These are phyloP conservation scores for Helianthus annuus DNA, from an alignment of 129 eudicot species.

Conservation along the genomic window HanXRQr2.0-SUNRISE NC_035442.2:95705121-95705620, in stretches of 20 bases:
- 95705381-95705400: conserved; percentile 93
- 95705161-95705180: conserved; percentile 95
- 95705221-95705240: conserved; percentile 87
- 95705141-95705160: conserved; percentile 80
- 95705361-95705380: conserved; percentile 99
- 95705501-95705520: not conserved
- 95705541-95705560: too few species aligned
- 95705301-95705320: conserved; percentile 90
- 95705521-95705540: not conserved
- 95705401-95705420: not conserved
- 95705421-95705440: not conserved
- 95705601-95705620: too few species aligned
- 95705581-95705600: too few species aligned
- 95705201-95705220: conserved; percentile 83
- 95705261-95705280: conserved; percentile 94
- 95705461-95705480: not conserved
- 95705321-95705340: conserved; percentile 92
- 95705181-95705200: conserved; percentile 95
- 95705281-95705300: conserved; percentile 88
- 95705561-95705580: too few species aligned
- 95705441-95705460: not conserved
- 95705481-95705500: not conserved
- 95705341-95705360: conserved; percentile 78
- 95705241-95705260: conserved; percentile 91
- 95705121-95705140: not conserved